Evolutionary conservation across 148 eudicot genomes (phyloP), one percentile per base, ranked within the genome.

Genomic region (Rheum nobile): DNA sequence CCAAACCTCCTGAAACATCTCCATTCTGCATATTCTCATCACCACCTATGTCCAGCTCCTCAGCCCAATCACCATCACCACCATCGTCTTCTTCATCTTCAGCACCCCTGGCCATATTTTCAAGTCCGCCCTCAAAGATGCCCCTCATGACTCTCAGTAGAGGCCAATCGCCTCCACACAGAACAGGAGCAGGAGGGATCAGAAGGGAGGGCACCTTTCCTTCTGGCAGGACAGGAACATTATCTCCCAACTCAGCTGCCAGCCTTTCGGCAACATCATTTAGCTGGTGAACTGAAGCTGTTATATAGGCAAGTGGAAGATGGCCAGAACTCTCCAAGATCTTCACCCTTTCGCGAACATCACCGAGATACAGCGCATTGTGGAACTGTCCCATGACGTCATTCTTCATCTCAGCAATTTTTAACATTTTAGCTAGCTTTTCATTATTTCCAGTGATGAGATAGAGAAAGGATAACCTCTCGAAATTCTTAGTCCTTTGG

Each of bases 361-460:
- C 89, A 67, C 94, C 94, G 47, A 89, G 86, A 77, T 89, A 89
- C 44, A 89, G 83, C 57, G 94, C 91, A 31, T 89, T 89, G 71
- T 89, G 94, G 75, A 89, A 89, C 79, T 90, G 95, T 39, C 95
- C 95, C 95, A 90, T 90, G 29, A 90, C 91, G 76, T 90, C 95
- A 63, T 83, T 86, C 78, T 87, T 87, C 71, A 82, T 86, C 76
- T 90, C 95, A 11, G 95, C 95, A 78, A 90, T 90, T 81, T 88
- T 90, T 77, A 90, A 80, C 95, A 90, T 90, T 80, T 88, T 90
- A 28, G 86, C 75, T 7, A 86, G 76, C 73, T 90, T 90, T 1
- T 90, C 95, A 47, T 55, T 76, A 70, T 86, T 90, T 29, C 95
- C 95, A 57, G 95, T 90, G 24, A 90, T 76, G 68, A 90, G 84